Percentiles rank a stretch among this genome's conserved stretches.
phyloP scores from a whole-genome alignment of 1,139 yeast genomes.

The Debaryomyces singareniensis region DNA sequence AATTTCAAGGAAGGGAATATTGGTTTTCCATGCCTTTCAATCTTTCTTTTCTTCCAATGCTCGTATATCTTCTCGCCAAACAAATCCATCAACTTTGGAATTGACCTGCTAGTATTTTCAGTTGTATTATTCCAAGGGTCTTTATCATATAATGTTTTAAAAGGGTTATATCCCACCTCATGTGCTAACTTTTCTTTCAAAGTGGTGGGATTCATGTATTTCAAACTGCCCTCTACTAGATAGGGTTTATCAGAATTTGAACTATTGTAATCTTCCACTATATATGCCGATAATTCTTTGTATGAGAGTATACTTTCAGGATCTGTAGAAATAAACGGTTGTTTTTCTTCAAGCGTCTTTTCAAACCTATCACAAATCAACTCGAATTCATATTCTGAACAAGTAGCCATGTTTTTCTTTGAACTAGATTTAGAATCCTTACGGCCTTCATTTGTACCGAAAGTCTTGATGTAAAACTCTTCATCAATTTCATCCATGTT shows the following conservation, averaged over 20 bases:
- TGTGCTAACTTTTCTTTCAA: conserved; percentile 36
- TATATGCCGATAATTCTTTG: conserved; percentile 56
- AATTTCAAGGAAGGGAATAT: conserved; percentile 73
- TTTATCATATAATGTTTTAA: conserved; percentile 49
- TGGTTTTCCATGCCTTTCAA: conserved; percentile 62
- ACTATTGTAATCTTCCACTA: conserved; percentile 30
- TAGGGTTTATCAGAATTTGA: conserved; percentile 21
- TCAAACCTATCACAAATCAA: conserved; percentile 70
- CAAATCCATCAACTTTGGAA: conserved; percentile 47
- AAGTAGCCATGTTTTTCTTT: conserved; percentile 14
- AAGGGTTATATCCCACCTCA: conserved; percentile 33
- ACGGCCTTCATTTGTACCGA: conserved; percentile 31
- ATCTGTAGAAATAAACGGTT: conserved; percentile 83
- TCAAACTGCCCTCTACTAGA: conserved; percentile 17
- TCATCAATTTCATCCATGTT: conserved; percentile 91
- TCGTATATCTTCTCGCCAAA: conserved; percentile 70
- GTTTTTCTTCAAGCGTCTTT: conserved; percentile 65
- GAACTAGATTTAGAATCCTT: conserved; percentile 7
- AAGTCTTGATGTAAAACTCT: conserved; percentile 42
- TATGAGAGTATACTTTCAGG: conserved; percentile 69
- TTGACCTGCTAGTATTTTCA: conserved; percentile 29
- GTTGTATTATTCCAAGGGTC: conserved; percentile 23
- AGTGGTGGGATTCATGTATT: conserved; percentile 28
- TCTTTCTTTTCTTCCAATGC: conserved; percentile 76
- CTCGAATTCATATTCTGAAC: conserved; percentile 85